Conservation (phyloP, 805 yeast species). For the Metschnikowia borealis region DNA sequence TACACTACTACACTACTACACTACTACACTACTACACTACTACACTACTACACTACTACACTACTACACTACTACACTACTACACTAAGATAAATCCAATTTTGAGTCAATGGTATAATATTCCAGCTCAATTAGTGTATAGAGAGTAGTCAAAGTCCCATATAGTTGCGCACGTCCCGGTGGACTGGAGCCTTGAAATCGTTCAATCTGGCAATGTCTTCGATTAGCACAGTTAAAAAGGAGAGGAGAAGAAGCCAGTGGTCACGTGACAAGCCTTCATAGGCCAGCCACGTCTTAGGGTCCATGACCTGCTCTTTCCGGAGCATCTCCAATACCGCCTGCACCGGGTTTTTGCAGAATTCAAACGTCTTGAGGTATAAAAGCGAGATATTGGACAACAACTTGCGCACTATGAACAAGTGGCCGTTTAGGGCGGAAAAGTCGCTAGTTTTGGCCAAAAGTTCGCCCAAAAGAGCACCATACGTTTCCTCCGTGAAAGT, state of each 20-base stretch:
- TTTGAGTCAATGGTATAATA: too few relatives aligned
- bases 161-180: slow-evolving; percentile 29
- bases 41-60: too few relatives aligned
- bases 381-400: slow-evolving; percentile 52
- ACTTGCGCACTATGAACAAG: slow-evolving; percentile 49
- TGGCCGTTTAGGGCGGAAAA: slow-evolving; percentile 3
- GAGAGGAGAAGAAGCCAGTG: too few relatives aligned
- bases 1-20: too few relatives aligned
- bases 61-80: too few relatives aligned
- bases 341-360: slow-evolving; percentile 41
- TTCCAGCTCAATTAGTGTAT: too few relatives aligned
- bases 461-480: slow-evolving; percentile 6
- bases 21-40: too few relatives aligned
- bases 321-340: slow-evolving; percentile 1
- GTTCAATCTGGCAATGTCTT: slow-evolving; percentile 45
- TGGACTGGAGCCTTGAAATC: slow-evolving; percentile 30
- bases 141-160: too few relatives aligned
- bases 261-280: too few relatives aligned
- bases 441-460: slow-evolving; percentile 5
- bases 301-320: neutral
- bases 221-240: too few relatives aligned
- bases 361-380: slow-evolving; percentile 39
- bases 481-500: slow-evolving; percentile 13
- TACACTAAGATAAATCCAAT: too few relatives aligned
- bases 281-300: slow-evolving; percentile 18